Evolutionary conservation across 306 rosid genomes (phyloP).

Genomic region (Ceratonia siliqua): DNA sequence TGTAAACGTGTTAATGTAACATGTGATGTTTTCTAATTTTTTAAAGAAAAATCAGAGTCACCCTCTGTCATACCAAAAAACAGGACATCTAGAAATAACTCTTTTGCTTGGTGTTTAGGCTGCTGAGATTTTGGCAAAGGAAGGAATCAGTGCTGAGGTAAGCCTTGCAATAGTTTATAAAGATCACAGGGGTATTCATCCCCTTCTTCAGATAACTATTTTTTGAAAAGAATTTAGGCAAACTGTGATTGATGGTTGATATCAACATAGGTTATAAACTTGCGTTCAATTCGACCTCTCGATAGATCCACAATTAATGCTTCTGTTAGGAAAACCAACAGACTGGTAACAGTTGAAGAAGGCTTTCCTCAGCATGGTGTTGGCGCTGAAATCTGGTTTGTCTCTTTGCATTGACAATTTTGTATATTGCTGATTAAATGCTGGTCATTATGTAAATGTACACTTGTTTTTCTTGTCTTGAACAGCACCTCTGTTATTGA

Average conservation of each 20-base stretch:
- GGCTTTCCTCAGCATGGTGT: constrained; percentile 99
- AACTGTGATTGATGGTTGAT: constrained; percentile 18
- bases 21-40: background rate
- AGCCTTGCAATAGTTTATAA: constrained; percentile 21
- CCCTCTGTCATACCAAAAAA: constrained; percentile 13
- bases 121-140: constrained; percentile 84
- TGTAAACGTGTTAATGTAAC: background rate
- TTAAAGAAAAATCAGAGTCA: background rate
- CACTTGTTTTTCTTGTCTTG: constrained; percentile 27
- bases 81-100: constrained; percentile 28
- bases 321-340: constrained; percentile 94
- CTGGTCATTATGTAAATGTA: background rate
- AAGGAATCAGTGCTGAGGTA: constrained; percentile 98
- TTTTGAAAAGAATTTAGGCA: constrained; percentile 25
- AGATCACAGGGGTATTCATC: constrained; percentile 1
- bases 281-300: constrained; percentile 93
- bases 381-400: constrained; percentile 96
- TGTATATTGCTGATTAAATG: constrained; percentile 21
- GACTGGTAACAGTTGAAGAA: constrained; percentile 94
- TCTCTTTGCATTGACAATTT: constrained; percentile 31
- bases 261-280: constrained; percentile 68
- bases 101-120: constrained; percentile 62
- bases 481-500: constrained; percentile 87
- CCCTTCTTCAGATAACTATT: background rate
- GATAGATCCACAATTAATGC: constrained; percentile 89